A percentile compares a stretch with the other conserved stretches of the same genome.
Conservation (phyloP, 2,329 filamentous ascomycete species). For the Sclerotinia subarctica region DNA sequence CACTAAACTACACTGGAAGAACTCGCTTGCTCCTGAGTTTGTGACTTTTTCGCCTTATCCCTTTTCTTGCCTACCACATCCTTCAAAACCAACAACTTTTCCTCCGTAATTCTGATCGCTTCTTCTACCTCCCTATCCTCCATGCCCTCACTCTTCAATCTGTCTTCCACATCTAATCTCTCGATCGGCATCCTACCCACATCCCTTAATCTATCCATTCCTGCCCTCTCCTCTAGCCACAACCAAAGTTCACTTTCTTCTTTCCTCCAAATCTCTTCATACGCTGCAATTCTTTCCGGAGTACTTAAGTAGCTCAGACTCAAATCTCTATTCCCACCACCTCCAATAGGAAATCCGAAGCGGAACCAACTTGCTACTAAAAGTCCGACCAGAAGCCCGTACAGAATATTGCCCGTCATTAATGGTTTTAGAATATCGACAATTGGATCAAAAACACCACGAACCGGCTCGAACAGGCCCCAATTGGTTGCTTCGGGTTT, state of each 20-base stretch:
- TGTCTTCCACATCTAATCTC: slow-evolving; percentile 29
- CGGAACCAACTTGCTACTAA: slow-evolving; percentile 74
- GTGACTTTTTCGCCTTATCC: background rate
- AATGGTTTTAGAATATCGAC: slow-evolving; percentile 67
- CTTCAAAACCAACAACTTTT: slow-evolving; percentile 75
- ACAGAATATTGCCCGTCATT: slow-evolving; percentile 72
- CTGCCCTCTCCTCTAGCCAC: slow-evolving; percentile 38
- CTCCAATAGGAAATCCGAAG: slow-evolving; percentile 47
- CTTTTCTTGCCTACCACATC: slow-evolving; percentile 55
- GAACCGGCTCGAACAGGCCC: slow-evolving; percentile 79
- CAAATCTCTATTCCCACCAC: slow-evolving; percentile 40
- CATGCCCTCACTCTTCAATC: slow-evolving; percentile 29
- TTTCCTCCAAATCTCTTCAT: slow-evolving; percentile 73
- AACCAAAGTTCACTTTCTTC: slow-evolving; percentile 41
- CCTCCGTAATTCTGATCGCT: slow-evolving; percentile 66
- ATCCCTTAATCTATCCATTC: slow-evolving; percentile 73
- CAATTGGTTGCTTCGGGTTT: slow-evolving; percentile 53
- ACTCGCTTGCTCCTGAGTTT: background rate
- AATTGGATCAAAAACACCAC: slow-evolving; percentile 65
- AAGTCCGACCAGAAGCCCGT: slow-evolving; percentile 69
- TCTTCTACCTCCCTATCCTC: slow-evolving; percentile 35
- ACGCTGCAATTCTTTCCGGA: slow-evolving; percentile 72
- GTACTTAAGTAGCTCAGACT: slow-evolving; percentile 42
- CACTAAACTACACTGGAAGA: background rate
- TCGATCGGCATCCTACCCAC: slow-evolving; percentile 34